A percentile compares a stretch with the other conserved stretches of the same genome.
phyloP scores from a whole-genome alignment of 805 yeast species.

The Metschnikowia santaceciliae region DNA sequence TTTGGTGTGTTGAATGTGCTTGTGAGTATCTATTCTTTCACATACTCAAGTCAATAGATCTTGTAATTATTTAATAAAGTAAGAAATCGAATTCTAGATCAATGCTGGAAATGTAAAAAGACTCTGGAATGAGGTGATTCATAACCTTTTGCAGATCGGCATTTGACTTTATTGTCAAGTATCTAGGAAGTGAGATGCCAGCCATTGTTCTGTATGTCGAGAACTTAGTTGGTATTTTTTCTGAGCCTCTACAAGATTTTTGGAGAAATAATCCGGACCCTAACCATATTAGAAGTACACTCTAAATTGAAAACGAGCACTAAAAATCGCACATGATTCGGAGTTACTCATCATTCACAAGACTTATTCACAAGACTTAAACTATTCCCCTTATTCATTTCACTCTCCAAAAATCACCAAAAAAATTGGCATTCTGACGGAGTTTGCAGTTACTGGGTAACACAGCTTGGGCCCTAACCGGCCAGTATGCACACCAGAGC shows the following conservation, averaged over 20 bases:
- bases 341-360: background rate
- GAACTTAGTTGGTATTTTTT: background rate
- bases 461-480: background rate
- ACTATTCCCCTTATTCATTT: background rate
- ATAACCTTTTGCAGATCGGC: too few species aligned
- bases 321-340: background rate
- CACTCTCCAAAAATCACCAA: background rate
- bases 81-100: too few species aligned
- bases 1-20: too few species aligned
- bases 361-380: background rate
- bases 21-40: too few species aligned
- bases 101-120: too few species aligned
- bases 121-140: too few species aligned
- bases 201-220: background rate
- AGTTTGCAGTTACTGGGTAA: constrained; percentile 1
- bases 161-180: too few species aligned
- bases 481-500: constrained; percentile 2
- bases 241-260: background rate
- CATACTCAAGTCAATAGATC: too few species aligned
- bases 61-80: too few species aligned
- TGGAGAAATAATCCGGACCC: background rate
- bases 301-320: background rate
- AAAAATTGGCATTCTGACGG: background rate
- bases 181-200: too few species aligned
- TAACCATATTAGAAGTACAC: too few species aligned